phyloP scores from a whole-genome alignment of 2,329 filamentous ascomycete species.

The Xylariaceae sp. region DNA sequence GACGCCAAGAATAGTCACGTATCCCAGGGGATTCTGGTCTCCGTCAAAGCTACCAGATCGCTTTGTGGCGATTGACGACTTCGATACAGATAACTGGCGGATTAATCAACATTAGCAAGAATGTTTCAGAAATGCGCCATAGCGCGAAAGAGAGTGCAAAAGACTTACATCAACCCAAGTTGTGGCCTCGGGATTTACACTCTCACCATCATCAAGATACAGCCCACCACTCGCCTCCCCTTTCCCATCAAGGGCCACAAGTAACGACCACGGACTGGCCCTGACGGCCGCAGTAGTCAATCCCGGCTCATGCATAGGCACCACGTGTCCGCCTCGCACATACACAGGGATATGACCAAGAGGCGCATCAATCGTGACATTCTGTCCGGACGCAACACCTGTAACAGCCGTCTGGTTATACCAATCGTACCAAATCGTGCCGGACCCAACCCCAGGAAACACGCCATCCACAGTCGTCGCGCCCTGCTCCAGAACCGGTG shows the following conservation, averaged over 20 bases:
- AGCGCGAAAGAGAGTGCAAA: neutral
- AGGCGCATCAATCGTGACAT: slow-evolving; percentile 52
- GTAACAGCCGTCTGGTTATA: slow-evolving; percentile 68
- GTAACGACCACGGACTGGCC: slow-evolving; percentile 69
- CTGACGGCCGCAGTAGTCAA: slow-evolving; percentile 70
- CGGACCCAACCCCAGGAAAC: slow-evolving; percentile 69
- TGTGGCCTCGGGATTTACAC: slow-evolving; percentile 61
- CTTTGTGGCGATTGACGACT: slow-evolving; percentile 54
- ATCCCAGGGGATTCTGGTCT: slow-evolving; percentile 64
- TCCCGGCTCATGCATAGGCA: slow-evolving; percentile 72
- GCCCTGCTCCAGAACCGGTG: slow-evolving; percentile 70
- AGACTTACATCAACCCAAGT: slow-evolving; percentile 57
- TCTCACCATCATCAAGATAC: slow-evolving; percentile 80
- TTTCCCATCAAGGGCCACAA: slow-evolving; percentile 64
- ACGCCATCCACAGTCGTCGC: slow-evolving; percentile 68
- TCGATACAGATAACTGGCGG: slow-evolving; percentile 49
- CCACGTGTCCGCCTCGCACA: slow-evolving; percentile 70
- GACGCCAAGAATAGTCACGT: slow-evolving; percentile 69
- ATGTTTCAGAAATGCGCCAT: neutral
- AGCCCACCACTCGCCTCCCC: slow-evolving; percentile 66
- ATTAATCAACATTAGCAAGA: neutral
- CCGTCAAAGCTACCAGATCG: slow-evolving; percentile 57
- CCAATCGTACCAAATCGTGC: slow-evolving; percentile 79
- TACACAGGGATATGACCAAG: slow-evolving; percentile 75
- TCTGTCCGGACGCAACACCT: slow-evolving; percentile 44